Evolutionary conservation across 768 basidiomycete species (phyloP), one percentile per base, ranked within the genome.

Genomic region (Chalciporus piperatus): DNA sequence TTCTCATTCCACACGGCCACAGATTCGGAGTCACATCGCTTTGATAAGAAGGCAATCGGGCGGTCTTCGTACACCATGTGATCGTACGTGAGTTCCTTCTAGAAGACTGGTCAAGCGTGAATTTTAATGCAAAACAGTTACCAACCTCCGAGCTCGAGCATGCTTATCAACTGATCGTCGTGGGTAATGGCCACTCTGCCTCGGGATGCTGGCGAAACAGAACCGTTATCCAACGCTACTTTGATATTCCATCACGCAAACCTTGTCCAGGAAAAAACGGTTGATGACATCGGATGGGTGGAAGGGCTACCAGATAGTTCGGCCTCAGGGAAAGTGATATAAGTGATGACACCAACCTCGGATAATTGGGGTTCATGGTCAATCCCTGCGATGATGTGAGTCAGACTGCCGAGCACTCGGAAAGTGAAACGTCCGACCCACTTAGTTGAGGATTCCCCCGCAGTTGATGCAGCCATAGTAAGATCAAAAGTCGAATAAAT

Each of bases 111-210:
- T 30, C 28, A 30, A 30, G 11, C 11, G 2, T 30, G 28, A 11
- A 30, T 30, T 8, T 30, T 7, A 2, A 30, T 30, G 11, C 12
- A 4, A 32, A 13, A 33, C 8, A 4, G 46, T 5, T 32, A 5
- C 22, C 22, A 5, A 55, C 54, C 12, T n/a, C 30, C n/a, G n/a
- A n/a, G n/a, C 14, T 52, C 30, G 6, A 56, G 14, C 47, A 56
- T 33, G 9, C 4, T 12, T 1, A 51, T 56, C 57, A 51, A 57
- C 16, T 50, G 44, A 0, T 9, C 40, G 33, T 57, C 54, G 40
- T 58, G 57, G 2, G 55, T 52, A 19, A 58, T 11, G 6, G 51
- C 55, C 16, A 55, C 45, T 28, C 11, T 22, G 37, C 54, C 2
- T 22, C 14, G 6, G 35, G 35, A 35, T 33, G 10, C 54, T 55